A percentile compares a stretch with the other conserved stretches of the same genome.
phyloP scores from a whole-genome alignment of 2,329 filamentous ascomycete genomes.

The Drechslerella dactyloides region DNA sequence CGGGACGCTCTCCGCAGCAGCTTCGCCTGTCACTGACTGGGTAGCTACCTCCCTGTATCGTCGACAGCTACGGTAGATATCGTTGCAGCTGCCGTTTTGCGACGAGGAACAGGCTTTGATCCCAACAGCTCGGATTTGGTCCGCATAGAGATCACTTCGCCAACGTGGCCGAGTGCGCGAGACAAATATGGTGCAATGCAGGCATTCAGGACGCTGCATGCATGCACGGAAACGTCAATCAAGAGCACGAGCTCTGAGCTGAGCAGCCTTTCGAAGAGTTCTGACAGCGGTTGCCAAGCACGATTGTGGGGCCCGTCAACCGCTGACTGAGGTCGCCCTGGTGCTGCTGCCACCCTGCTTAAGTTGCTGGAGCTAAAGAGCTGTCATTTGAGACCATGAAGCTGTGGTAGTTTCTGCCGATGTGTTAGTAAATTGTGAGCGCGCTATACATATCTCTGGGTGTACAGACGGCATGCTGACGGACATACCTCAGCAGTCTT shows the following conservation, averaged over 20 bases:
- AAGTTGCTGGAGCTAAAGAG: neutral
- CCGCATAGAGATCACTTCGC: slow-evolving; percentile 22
- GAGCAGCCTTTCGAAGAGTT: slow-evolving; percentile 10
- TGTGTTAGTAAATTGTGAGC: slow-evolving; percentile 12
- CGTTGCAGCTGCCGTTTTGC: slow-evolving; percentile 17
- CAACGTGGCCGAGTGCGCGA: slow-evolving; percentile 39
- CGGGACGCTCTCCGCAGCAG: slow-evolving; percentile 40
- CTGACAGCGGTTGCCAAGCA: neutral
- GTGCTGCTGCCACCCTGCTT: neutral
- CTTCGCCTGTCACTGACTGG: slow-evolving; percentile 21
- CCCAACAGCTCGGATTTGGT: slow-evolving; percentile 28
- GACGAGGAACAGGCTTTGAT: slow-evolving; percentile 16
- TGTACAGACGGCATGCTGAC: slow-evolving; percentile 33
- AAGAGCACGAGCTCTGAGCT: slow-evolving; percentile 34
- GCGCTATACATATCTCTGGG: neutral
- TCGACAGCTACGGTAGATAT: neutral
- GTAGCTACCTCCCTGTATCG: slow-evolving; percentile 9
- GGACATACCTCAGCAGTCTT: neutral
- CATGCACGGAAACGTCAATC: slow-evolving; percentile 30
- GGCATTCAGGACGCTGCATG: slow-evolving; percentile 7
- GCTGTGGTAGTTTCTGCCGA: slow-evolving; percentile 4
- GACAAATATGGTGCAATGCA: slow-evolving; percentile 45
- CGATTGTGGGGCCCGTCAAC: neutral
- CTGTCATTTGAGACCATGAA: slow-evolving; percentile 1
- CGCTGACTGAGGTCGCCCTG: neutral